phyloP scores from a whole-genome alignment of 2,329 filamentous ascomycete species.

The Ophiostoma sp. region DNA sequence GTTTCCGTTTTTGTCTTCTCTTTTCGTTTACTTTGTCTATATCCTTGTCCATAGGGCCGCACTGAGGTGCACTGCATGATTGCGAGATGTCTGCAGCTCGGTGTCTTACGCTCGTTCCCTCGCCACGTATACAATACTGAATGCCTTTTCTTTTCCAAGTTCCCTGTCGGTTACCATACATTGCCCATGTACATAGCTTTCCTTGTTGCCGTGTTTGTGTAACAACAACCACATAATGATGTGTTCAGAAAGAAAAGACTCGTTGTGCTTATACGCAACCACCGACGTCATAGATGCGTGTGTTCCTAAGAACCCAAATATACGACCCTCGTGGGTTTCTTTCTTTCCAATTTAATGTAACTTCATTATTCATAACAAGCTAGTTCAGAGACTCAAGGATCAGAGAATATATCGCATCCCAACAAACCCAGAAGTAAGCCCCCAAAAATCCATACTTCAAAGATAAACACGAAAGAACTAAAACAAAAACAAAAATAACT shows the following conservation, averaged over 20 bases:
- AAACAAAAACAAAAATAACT: neutral
- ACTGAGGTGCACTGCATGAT: neutral
- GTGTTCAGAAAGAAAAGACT: too few relatives aligned
- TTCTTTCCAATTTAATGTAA: neutral
- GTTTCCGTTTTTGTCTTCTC: too few relatives aligned
- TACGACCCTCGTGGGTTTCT: neutral
- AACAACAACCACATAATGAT: too few relatives aligned
- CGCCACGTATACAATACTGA: too few relatives aligned
- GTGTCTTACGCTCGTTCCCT: too few relatives aligned
- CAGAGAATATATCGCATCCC: neutral
- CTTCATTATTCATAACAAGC: neutral
- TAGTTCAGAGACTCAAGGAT: neutral
- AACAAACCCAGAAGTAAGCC: neutral
- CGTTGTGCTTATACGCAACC: too few relatives aligned
- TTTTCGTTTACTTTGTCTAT: neutral
- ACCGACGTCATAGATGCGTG: too few relatives aligned
- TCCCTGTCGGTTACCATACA: too few relatives aligned
- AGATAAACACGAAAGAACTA: neutral
- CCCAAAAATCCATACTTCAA: neutral
- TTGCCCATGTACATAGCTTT: too few relatives aligned
- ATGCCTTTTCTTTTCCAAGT: too few relatives aligned
- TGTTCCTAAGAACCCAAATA: too few relatives aligned
- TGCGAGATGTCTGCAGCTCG: neutral
- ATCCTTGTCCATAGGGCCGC: neutral
- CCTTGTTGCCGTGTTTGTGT: too few relatives aligned